Evolutionary conservation across 495 filamentous ascomycete species (phyloP).

Genomic region (Cudoniella acicularis): DNA sequence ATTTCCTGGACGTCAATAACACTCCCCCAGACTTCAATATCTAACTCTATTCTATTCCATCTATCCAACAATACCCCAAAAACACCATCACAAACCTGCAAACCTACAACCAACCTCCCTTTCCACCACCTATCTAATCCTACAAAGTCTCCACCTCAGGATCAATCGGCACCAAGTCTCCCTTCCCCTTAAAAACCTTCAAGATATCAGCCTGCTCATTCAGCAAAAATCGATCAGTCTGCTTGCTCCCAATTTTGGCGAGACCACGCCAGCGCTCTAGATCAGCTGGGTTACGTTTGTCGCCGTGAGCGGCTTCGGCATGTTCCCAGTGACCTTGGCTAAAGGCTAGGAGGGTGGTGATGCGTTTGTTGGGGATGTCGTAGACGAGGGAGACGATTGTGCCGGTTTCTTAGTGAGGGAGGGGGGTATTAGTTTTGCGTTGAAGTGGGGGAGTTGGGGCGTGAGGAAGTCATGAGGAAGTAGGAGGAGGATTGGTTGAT

Average conservation of each 20-base stretch:
- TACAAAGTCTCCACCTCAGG: constrained; percentile 33
- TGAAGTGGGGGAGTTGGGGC: too few species aligned
- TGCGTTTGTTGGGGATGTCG: constrained; percentile 30
- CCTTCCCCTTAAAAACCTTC: constrained; percentile 35
- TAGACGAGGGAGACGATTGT: constrained; percentile 38
- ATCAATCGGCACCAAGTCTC: constrained; percentile 32
- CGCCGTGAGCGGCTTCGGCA: constrained; percentile 33
- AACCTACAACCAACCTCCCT: too few species aligned
- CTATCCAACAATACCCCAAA: not conserved
- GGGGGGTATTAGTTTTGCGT: too few species aligned
- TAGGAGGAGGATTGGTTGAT: not conserved
- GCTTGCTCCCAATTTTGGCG: constrained; percentile 31
- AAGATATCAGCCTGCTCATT: constrained; percentile 39
- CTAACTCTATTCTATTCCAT: constrained; percentile 29
- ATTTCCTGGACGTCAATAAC: not conserved
- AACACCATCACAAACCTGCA: too few species aligned
- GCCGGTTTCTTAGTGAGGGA: constrained; percentile 37
- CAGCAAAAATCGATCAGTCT: constrained; percentile 34
- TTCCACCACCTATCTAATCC: constrained; percentile 33
- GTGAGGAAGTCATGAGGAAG: too few species aligned
- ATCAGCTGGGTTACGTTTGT: constrained; percentile 35
- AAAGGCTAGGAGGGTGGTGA: constrained; percentile 35
- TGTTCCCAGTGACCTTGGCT: constrained; percentile 39
- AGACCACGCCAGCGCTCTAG: constrained; percentile 33
- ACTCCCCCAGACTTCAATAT: constrained; percentile 18